These are phyloP conservation scores for Psilocybe subaeruginosa DNA, from an alignment of 768 basidiomycete species.

Conservation along the genomic window DNA sequence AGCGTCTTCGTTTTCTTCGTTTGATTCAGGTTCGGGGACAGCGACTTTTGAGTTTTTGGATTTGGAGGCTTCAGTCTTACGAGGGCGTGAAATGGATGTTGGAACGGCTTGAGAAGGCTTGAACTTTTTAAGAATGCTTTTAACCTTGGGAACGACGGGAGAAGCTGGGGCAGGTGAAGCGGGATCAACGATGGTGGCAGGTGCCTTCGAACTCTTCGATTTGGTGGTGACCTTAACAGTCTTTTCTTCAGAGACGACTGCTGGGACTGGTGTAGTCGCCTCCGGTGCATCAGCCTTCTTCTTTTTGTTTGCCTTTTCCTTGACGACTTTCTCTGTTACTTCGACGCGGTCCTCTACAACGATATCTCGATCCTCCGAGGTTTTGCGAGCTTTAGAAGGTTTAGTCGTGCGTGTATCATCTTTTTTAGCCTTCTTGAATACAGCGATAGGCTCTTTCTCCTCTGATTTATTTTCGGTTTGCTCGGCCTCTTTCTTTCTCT, in stretches of 20 bases:
- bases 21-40: conserved; percentile 21
- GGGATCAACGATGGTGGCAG: too few species aligned
- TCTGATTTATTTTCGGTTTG: conserved; percentile 14
- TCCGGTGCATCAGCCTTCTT: not conserved
- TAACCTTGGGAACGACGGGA: conserved; percentile 1
- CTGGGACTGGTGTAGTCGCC: not conserved
- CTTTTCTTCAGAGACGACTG: not conserved
- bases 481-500: conserved; percentile 32
- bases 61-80: conserved; percentile 13
- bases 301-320: conserved; percentile 5
- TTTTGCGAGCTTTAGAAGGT: conserved; percentile 6
- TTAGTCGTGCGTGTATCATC: conserved; percentile 6
- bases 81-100: conserved; percentile 19
- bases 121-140: conserved; percentile 16
- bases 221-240: conserved; percentile 14
- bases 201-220: conserved; percentile 7
- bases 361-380: not conserved
- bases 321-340: conserved; percentile 5
- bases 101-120: conserved; percentile 8
- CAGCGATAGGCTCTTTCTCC: conserved; percentile 12
- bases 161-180: not conserved
- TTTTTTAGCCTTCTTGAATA: conserved; percentile 22
- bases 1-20: conserved; percentile 21
- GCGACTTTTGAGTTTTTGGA: conserved; percentile 31
- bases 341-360: not conserved